Evolutionary conservation across 2,329 filamentous ascomycete species (phyloP).

Genomic region (Pseudopyricularia cyperi): DNA sequence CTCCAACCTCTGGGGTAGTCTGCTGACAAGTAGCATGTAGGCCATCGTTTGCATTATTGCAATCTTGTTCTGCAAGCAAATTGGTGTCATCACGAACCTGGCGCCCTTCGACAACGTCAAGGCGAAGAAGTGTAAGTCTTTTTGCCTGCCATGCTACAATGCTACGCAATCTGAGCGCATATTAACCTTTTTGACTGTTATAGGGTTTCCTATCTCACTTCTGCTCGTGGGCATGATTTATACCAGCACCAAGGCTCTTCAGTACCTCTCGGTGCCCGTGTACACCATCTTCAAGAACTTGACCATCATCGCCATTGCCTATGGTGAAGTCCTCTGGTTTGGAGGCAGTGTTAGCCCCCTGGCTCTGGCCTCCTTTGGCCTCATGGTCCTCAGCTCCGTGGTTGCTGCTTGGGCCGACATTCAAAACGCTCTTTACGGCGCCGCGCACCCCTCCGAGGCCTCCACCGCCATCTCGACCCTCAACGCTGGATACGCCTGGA

Average conservation of each 20-base stretch:
- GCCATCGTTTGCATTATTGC: conserved; percentile 78
- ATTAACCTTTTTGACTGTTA: neutral
- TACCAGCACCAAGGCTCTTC: conserved; percentile 87
- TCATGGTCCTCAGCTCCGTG: conserved; percentile 92
- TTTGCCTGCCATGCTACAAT: neutral
- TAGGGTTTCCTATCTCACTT: conserved; percentile 92
- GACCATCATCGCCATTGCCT: conserved; percentile 97
- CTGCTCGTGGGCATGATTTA: conserved; percentile 99
- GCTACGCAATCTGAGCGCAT: neutral
- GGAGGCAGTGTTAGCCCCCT: conserved; percentile 81
- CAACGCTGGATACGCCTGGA: conserved; percentile 94
- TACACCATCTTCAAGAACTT: conserved; percentile 99
- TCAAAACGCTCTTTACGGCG: conserved; percentile 62
- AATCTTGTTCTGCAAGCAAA: conserved; percentile 70
- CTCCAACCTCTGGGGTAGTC: neutral
- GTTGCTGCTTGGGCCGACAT: conserved; percentile 97
- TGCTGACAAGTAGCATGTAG: conserved; percentile 30
- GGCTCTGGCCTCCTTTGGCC: conserved; percentile 81
- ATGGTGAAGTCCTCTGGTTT: conserved; percentile 97
- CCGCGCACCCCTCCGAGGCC: conserved; percentile 42
- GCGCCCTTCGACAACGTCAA: conserved; percentile 75
- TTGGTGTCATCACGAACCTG: conserved; percentile 70
- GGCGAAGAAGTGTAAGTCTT: conserved; percentile 72
- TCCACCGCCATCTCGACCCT: conserved; percentile 73
- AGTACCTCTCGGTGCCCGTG: conserved; percentile 92